Percentiles rank a stretch among this genome's conserved stretches.
Evolutionary conservation across 306 rosid species (phyloP).

Genomic region (Vicia villosa): DNA sequence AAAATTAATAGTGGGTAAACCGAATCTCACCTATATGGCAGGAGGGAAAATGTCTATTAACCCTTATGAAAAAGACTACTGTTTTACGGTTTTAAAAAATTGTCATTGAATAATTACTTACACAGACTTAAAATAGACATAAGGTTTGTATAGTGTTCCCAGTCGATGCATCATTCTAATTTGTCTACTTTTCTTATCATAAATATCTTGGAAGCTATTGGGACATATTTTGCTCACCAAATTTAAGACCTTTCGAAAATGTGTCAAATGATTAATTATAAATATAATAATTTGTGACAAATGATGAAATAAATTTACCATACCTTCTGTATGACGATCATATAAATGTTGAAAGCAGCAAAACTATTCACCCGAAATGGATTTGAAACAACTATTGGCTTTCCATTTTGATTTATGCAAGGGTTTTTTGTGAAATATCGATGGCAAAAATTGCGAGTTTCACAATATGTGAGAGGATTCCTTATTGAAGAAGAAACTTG

Average conservation of each 20-base stretch:
- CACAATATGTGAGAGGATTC: constrained; percentile 37
- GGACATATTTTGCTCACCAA: constrained; percentile 24
- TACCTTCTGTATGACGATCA: constrained; percentile 43
- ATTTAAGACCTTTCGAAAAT: constrained; percentile 37
- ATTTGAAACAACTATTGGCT: constrained; percentile 23
- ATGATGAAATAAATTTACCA: not conserved
- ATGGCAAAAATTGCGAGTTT: not conserved
- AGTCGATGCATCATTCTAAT: constrained; percentile 1
- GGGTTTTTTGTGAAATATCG: constrained; percentile 37
- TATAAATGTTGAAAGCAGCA: constrained; percentile 31
- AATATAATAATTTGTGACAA: not conserved
- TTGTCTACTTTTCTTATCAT: not conserved
- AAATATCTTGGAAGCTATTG: constrained; percentile 10
- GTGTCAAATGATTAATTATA: not conserved
- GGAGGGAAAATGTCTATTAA: no score
- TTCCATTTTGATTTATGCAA: constrained; percentile 24
- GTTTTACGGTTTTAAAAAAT: not conserved
- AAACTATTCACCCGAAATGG: not conserved
- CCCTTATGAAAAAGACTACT: not conserved
- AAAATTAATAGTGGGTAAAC: no score
- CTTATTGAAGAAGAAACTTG: constrained; percentile 47
- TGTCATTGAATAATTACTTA: constrained; percentile 26
- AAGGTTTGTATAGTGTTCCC: constrained; percentile 43
- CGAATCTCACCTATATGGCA: no score
- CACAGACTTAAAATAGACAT: constrained; percentile 39